These are phyloP conservation scores for Boletellus ananas DNA, from an alignment of 768 basidiomycete species.

Conservation along the genomic window DNA sequence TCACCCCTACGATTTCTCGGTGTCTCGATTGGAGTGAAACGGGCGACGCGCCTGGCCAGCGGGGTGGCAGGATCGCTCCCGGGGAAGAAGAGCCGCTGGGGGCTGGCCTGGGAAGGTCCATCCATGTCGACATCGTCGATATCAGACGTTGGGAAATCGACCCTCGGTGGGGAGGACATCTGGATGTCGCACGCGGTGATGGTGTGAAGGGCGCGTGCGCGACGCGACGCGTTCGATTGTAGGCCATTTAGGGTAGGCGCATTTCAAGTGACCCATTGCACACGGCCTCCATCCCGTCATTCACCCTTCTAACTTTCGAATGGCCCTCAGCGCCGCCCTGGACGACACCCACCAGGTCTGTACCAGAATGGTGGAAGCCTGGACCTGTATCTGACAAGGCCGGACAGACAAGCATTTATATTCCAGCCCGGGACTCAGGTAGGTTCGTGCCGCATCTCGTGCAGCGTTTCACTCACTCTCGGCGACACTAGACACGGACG, in stretches of 20 bases:
- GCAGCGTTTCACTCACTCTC: background rate
- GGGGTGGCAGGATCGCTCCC: conserved; percentile 42
- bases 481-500: conserved; percentile 12
- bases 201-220: conserved; percentile 31
- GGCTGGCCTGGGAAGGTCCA: conserved; percentile 21
- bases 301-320: conserved; percentile 1
- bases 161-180: conserved; percentile 64
- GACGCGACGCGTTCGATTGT: conserved; percentile 50
- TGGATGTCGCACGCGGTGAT: background rate
- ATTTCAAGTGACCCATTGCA: background rate
- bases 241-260: conserved; percentile 46
- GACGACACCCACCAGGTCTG: conserved; percentile 28
- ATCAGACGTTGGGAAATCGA: conserved; percentile 63
- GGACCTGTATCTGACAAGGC: conserved; percentile 7
- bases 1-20: conserved; percentile 41
- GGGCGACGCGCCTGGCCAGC: conserved; percentile 37
- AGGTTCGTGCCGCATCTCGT: background rate
- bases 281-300: background rate
- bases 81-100: conserved; percentile 26
- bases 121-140: conserved; percentile 55
- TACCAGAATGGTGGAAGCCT: background rate
- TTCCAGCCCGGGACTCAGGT: conserved; percentile 25
- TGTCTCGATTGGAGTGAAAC: conserved; percentile 33
- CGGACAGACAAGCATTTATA: conserved; percentile 29
- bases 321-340: conserved; percentile 15